Conservation (phyloP, 2,329 filamentous ascomycete genomes). For the Setomelanomma holmii region DNA sequence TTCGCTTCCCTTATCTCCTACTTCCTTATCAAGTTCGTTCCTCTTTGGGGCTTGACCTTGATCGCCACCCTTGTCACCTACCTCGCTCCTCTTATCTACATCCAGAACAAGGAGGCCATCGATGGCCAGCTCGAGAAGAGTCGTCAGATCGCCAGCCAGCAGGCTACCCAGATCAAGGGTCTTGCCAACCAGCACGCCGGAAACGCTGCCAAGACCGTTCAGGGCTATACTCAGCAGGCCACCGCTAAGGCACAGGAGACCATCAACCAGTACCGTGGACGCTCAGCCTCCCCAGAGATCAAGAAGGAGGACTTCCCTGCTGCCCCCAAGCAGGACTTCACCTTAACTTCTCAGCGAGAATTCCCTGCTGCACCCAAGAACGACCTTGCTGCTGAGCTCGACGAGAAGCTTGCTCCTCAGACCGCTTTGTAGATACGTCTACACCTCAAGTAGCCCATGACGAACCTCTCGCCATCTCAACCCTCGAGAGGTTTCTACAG, state of each 20-base stretch:
- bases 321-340: constrained; percentile 35
- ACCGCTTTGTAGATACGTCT: constrained; percentile 33
- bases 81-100: constrained; percentile 67
- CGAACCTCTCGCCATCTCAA: too few relatives aligned
- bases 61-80: constrained; percentile 64
- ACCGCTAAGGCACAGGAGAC: constrained; percentile 65
- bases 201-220: constrained; percentile 64
- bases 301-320: constrained; percentile 43
- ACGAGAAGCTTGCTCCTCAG: constrained; percentile 32
- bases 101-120: constrained; percentile 70
- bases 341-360: not conserved
- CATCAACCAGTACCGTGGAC: constrained; percentile 49
- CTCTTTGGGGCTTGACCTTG: constrained; percentile 69
- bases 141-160: constrained; percentile 62
- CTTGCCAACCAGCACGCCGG: constrained; percentile 66
- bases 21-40: constrained; percentile 70
- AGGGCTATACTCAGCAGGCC: constrained; percentile 67
- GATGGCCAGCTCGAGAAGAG: constrained; percentile 65
- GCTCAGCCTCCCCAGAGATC: constrained; percentile 46
- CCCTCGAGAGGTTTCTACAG: not conserved
- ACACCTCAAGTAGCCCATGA: not conserved
- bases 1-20: constrained; percentile 65
- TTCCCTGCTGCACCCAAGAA: constrained; percentile 24
- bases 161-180: constrained; percentile 66
- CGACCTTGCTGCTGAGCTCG: constrained; percentile 15